phyloP scores from a whole-genome alignment of 2,329 filamentous ascomycete genomes.

The Colletotrichum coccodes region DNA sequence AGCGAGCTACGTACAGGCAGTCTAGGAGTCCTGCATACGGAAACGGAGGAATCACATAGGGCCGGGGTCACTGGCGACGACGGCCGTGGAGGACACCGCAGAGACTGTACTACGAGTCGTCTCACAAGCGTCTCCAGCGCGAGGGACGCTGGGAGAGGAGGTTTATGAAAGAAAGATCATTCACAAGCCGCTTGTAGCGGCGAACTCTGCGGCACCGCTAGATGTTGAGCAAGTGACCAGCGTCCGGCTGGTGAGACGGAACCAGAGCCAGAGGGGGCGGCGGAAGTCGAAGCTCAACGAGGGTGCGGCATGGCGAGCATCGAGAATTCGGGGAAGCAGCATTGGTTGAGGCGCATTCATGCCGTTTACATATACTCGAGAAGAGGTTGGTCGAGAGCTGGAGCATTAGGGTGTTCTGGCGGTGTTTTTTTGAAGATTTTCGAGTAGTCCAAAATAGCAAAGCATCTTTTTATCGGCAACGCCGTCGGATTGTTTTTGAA shows the following conservation, averaged over 20 bases:
- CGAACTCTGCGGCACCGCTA: background rate
- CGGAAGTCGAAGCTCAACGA: conserved; percentile 22
- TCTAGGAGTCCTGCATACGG: conserved; percentile 53
- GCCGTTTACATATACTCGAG: conserved; percentile 1
- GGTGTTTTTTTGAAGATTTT: conserved; percentile 1
- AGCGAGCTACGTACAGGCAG: conserved; percentile 88
- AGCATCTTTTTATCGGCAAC: background rate
- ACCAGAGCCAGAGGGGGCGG: conserved; percentile 29
- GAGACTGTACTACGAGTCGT: background rate
- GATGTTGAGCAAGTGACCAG: conserved; percentile 25
- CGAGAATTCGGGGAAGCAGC: conserved; percentile 9
- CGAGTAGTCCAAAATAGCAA: conserved; percentile 19
- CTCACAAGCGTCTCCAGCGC: background rate
- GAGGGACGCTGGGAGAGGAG: background rate
- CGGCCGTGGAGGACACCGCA: background rate
- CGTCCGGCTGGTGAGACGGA: conserved; percentile 30
- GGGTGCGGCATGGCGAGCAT: background rate
- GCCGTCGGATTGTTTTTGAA: background rate
- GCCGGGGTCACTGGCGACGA: background rate
- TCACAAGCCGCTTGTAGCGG: background rate
- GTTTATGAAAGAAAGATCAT: background rate
- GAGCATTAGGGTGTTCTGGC: background rate
- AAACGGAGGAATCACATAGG: background rate
- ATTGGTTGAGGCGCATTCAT: conserved; percentile 29
- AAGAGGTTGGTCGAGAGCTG: background rate